phyloP scores from a whole-genome alignment of 306 rosid species.

The Arachis hypogaea region DNA sequence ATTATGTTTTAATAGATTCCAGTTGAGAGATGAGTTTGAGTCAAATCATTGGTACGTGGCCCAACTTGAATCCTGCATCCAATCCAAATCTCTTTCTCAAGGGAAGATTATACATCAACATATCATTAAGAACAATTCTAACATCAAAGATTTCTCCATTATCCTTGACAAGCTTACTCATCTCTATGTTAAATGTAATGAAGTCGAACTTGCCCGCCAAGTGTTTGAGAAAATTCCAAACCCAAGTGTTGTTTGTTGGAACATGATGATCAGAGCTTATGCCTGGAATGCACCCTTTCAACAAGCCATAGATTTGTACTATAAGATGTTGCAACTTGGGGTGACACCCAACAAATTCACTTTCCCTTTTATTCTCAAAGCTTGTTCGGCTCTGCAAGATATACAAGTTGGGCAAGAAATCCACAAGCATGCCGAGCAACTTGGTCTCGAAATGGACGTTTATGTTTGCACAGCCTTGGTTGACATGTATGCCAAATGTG shows the following conservation, averaged over 20 bases:
- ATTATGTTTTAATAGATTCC: no score
- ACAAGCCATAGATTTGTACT: slow-evolving; percentile 42
- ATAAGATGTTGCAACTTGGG: slow-evolving; percentile 40
- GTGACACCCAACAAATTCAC: slow-evolving; percentile 52
- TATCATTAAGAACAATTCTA: slow-evolving; percentile 19
- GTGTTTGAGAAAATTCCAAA: slow-evolving; percentile 55
- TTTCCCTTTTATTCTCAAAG: slow-evolving; percentile 56
- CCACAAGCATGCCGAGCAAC: slow-evolving; percentile 41
- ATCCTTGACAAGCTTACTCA: slow-evolving; percentile 41
- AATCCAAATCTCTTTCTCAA: slow-evolving; percentile 33
- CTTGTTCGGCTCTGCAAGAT: slow-evolving; percentile 47
- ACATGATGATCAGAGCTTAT: slow-evolving; percentile 54
- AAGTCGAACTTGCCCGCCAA: slow-evolving; percentile 42
- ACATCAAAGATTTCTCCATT: background rate
- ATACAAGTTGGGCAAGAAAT: slow-evolving; percentile 44
- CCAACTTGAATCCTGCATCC: slow-evolving; percentile 36
- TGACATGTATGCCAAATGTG: slow-evolving; percentile 57
- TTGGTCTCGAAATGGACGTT: slow-evolving; percentile 45
- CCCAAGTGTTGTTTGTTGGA: slow-evolving; percentile 46
- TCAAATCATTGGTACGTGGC: background rate
- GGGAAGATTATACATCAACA: slow-evolving; percentile 25
- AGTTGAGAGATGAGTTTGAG: no score
- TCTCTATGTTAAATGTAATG: slow-evolving; percentile 36
- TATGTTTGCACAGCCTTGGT: slow-evolving; percentile 53
- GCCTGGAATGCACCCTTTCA: slow-evolving; percentile 53